Conservation (phyloP, 257 asterid genomes). For the Agastache rugosa region DNA sequence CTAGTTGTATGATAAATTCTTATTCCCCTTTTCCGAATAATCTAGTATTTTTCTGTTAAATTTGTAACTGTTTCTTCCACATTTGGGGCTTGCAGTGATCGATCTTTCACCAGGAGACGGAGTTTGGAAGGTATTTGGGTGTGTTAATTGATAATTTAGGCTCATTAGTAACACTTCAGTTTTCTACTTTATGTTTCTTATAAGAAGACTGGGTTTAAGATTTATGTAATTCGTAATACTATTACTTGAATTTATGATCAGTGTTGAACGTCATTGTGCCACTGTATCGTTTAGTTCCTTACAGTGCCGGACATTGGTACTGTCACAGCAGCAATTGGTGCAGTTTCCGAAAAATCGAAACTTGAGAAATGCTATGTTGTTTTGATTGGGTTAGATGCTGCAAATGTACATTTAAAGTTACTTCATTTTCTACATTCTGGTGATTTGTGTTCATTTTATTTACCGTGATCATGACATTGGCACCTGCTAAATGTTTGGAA, state of each 20-base stretch:
- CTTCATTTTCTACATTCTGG: slow-evolving; percentile 11
- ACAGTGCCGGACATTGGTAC: not conserved
- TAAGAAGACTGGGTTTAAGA: slow-evolving; percentile 13
- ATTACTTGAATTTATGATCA: slow-evolving; percentile 1
- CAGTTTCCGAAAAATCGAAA: slow-evolving; percentile 4
- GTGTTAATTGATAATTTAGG: slow-evolving; percentile 25
- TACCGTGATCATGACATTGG: not conserved
- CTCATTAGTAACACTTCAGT: slow-evolving; percentile 1
- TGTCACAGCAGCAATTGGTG: not conserved
- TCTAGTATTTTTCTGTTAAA: not conserved
- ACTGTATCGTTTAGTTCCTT: not conserved
- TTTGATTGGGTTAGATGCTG: slow-evolving; percentile 21
- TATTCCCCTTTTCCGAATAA: not conserved
- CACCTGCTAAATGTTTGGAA: slow-evolving; percentile 1
- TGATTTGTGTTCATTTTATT: not conserved
- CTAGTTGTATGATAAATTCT: not conserved
- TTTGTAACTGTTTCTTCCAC: not conserved
- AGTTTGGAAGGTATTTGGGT: slow-evolving; percentile 25
- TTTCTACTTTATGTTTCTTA: not conserved
- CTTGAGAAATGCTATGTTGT: not conserved
- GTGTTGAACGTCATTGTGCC: not conserved
- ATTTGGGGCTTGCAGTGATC: slow-evolving; percentile 25
- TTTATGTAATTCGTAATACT: not conserved
- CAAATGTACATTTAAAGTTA: slow-evolving; percentile 19
- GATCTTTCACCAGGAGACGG: slow-evolving; percentile 31